These are phyloP conservation scores for Solanum etuberosum DNA, from an alignment of 257 asterid genomes.

Conservation along the genomic window DNA sequence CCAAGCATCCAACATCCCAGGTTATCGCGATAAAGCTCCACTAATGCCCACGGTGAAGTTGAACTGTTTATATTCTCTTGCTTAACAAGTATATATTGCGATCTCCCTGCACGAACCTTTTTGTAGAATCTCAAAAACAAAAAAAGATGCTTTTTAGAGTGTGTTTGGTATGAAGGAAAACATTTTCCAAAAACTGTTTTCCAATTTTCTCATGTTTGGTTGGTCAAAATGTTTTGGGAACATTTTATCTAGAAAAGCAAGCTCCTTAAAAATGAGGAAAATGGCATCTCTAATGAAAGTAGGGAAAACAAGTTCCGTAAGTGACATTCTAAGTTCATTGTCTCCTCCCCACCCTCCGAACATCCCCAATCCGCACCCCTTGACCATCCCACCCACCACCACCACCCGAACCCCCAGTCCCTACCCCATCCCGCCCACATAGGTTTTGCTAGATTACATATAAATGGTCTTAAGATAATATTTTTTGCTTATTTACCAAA, in stretches of 20 bases:
- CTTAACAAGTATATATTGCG: not conserved
- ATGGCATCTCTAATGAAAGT: not conserved
- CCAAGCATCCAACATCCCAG: not conserved
- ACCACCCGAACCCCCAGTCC: not conserved
- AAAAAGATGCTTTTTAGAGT: not conserved
- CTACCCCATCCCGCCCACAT: not conserved
- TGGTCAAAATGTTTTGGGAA: not conserved
- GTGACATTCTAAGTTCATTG: not conserved
- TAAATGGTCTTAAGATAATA: not conserved
- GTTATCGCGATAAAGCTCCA: not conserved
- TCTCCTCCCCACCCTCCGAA: not conserved
- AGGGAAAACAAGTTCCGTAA: not conserved
- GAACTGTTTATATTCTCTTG: not conserved
- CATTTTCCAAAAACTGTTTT: not conserved
- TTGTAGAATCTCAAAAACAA: not conserved
- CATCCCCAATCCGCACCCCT: not conserved
- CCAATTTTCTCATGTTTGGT: not conserved
- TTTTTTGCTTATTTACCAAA: not conserved
- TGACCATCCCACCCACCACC: not conserved
- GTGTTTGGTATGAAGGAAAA: not conserved
- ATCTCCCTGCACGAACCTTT: not conserved
- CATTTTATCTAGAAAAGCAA: not conserved
- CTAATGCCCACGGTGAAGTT: not conserved
- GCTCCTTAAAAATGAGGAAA: not conserved
- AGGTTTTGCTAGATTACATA: not conserved